Base-by-base conservation (phyloP, 148 eudicot genomes). In the Fagopyrum tataricum region DNA sequence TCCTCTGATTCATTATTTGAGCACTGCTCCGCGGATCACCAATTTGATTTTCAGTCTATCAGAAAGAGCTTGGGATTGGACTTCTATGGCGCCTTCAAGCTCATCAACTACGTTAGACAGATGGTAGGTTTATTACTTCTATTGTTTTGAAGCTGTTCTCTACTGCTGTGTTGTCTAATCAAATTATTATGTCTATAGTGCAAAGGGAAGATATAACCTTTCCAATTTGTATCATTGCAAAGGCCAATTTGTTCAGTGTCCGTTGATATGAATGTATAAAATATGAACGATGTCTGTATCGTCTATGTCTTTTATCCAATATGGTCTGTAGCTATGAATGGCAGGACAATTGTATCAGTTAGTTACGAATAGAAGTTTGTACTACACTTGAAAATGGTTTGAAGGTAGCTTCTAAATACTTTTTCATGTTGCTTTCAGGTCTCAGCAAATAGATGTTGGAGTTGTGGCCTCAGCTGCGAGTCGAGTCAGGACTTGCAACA, bases 11-110 rank as follows among this genome's bases (percentile, higher is more conserved):
- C 72, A 4, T 83, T 94, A 44, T 84, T 91, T 44, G 80, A 85
- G 21, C 98, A 94, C 73, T 91, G 91, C 77, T 15, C 31, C 39
- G 76, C 78, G 6, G 53, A 7, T 48, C 98, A 94, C 73, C 37
- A 21, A 26, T 94, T 94, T 40, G 86, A 94, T 82, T 88, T 94
- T 61, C 11, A 41, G 18, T 72, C 20, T 4, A 53, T 91, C 52
- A 87, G 71, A 85, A 84, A 78, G 62, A 73, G 73, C 10, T 67
- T 88, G 55, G 59, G 21, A 4, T 84, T 94, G 88, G 96, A 89
- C 72, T 89, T 94, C 75, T 94, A 94, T 78, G 88, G 77, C 37
- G 82, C 81, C 78, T 86, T 94, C 75, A 94, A 88, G 91, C 93
- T 94, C 78, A 82, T 94, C 81, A 94, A 94, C 75, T 94, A 84